A percentile compares a stretch with the other conserved stretches of the same genome.
phyloP scores from a whole-genome alignment of 306 rosid genomes.

The Vigna trinervia region DNA sequence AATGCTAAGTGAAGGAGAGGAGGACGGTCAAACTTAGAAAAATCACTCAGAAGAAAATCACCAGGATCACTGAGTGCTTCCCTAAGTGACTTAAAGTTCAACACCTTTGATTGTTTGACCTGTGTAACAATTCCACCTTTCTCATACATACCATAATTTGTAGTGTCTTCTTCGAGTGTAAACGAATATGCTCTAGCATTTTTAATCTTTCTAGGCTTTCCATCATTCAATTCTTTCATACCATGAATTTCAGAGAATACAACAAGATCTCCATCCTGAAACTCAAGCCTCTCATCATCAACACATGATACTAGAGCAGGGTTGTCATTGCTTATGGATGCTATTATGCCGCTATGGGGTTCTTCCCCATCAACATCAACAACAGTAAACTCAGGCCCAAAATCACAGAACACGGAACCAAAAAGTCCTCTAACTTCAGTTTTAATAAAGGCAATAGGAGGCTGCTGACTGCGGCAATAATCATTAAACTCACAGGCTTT shows the following conservation, averaged over 20 bases:
- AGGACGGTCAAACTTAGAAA: slow-evolving; percentile 85
- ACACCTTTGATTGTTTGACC: slow-evolving; percentile 78
- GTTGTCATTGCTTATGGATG: slow-evolving; percentile 82
- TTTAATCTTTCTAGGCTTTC: slow-evolving; percentile 79
- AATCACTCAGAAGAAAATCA: slow-evolving; percentile 87
- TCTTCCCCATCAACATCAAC: slow-evolving; percentile 92
- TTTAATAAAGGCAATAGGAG: slow-evolving; percentile 86
- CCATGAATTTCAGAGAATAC: slow-evolving; percentile 91
- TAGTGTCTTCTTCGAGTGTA: slow-evolving; percentile 82
- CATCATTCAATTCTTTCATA: slow-evolving; percentile 87
- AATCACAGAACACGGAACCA: slow-evolving; percentile 93
- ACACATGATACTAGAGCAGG: slow-evolving; percentile 81
- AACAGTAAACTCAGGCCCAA: slow-evolving; percentile 93
- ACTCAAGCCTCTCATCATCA: slow-evolving; percentile 93
- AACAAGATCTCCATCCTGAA: slow-evolving; percentile 94
- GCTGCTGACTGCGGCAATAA: slow-evolving; percentile 86
- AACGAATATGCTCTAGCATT: slow-evolving; percentile 81
- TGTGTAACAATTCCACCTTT: slow-evolving; percentile 92
- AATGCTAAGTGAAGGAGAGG: slow-evolving; percentile 83
- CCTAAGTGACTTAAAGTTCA: slow-evolving; percentile 75
- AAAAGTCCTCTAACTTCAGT: slow-evolving; percentile 97
- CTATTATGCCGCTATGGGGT: slow-evolving; percentile 84
- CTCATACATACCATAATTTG: slow-evolving; percentile 69
- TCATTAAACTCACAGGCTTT: slow-evolving; percentile 78
- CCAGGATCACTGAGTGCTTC: slow-evolving; percentile 80